These are phyloP conservation scores for Aspergillus sp. DNA, from an alignment of 2,329 filamentous ascomycete species.

Conservation along the genomic window DNA sequence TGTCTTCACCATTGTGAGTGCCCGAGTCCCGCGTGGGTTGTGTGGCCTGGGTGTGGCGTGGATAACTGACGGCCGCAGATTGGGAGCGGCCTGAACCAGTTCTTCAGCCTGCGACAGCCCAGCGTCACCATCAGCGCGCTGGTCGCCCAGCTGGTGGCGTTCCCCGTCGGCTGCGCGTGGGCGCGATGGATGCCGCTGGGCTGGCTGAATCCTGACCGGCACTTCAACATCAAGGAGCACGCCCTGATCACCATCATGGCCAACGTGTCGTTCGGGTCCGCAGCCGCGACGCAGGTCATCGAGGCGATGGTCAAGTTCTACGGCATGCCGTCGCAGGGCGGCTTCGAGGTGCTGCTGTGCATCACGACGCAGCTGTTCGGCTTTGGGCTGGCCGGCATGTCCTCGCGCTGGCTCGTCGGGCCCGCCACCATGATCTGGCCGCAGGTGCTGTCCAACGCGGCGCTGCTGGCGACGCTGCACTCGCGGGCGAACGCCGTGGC, in stretches of 20 bases:
- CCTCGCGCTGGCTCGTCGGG: constrained; percentile 48
- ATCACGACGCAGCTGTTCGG: constrained; percentile 56
- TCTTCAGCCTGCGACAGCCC: constrained; percentile 30
- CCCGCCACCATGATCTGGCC: constrained; percentile 60
- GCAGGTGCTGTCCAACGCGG: constrained; percentile 43
- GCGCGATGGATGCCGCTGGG: constrained; percentile 30
- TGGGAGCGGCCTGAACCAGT: constrained; percentile 30
- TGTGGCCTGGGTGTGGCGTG: no score
- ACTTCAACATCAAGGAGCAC: constrained; percentile 34
- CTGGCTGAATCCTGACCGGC: constrained; percentile 34
- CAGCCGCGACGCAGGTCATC: constrained; percentile 29
- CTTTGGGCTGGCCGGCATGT: constrained; percentile 53
- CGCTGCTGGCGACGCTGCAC: constrained; percentile 36
- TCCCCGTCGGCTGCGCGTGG: constrained; percentile 35
- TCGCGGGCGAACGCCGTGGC: constrained; percentile 23
- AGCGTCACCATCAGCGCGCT: constrained; percentile 31
- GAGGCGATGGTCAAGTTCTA: constrained; percentile 42
- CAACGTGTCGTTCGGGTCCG: constrained; percentile 40
- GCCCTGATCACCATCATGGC: constrained; percentile 38
- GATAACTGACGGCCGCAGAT: constrained; percentile 11
- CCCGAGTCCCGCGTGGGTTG: no score
- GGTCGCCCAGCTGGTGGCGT: constrained; percentile 37
- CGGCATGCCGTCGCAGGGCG: constrained; percentile 48
- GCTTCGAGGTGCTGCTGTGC: constrained; percentile 51
- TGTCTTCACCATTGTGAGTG: constrained; percentile 26